Conservation (phyloP, 768 basidiomycete genomes). For the Russula olivacea region DNA sequence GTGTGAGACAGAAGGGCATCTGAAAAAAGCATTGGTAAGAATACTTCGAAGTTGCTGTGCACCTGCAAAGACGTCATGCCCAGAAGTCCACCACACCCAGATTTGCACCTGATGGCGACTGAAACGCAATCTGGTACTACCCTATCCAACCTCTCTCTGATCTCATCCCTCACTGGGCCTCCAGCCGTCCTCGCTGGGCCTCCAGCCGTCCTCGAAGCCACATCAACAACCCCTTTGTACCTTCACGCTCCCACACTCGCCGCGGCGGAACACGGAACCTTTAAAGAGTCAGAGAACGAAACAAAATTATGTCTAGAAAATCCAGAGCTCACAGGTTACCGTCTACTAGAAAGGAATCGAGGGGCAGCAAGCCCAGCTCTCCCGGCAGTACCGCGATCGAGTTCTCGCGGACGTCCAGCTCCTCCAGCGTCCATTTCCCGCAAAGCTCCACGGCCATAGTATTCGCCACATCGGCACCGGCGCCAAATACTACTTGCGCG, state of each 20-base stretch:
- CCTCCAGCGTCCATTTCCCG: conserved; percentile 67
- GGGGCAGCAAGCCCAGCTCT: conserved; percentile 65
- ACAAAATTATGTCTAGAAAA: background rate
- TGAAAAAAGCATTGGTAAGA: no score
- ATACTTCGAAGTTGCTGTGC: no score
- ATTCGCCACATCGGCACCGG: conserved; percentile 36
- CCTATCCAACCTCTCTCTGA: no score
- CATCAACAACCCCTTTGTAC: conserved; percentile 71
- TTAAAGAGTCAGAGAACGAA: background rate
- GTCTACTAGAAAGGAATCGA: conserved; percentile 80
- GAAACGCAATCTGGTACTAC: background rate
- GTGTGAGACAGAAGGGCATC: no score
- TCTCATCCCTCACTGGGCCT: background rate
- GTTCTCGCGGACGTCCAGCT: conserved; percentile 78
- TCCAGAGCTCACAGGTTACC: conserved; percentile 63
- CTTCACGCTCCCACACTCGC: conserved; percentile 82
- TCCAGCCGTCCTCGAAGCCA: conserved; percentile 73
- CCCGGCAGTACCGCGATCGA: conserved; percentile 64
- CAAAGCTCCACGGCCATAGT: conserved; percentile 38
- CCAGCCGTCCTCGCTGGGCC: conserved; percentile 40
- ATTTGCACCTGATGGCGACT: background rate
- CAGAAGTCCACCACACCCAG: no score
- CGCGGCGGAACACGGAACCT: conserved; percentile 80
- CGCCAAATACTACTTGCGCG: conserved; percentile 53
- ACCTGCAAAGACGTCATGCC: no score